Evolutionary conservation across 1,284 basidiomycete species (phyloP).

Genomic region (Inonotus obliquus): DNA sequence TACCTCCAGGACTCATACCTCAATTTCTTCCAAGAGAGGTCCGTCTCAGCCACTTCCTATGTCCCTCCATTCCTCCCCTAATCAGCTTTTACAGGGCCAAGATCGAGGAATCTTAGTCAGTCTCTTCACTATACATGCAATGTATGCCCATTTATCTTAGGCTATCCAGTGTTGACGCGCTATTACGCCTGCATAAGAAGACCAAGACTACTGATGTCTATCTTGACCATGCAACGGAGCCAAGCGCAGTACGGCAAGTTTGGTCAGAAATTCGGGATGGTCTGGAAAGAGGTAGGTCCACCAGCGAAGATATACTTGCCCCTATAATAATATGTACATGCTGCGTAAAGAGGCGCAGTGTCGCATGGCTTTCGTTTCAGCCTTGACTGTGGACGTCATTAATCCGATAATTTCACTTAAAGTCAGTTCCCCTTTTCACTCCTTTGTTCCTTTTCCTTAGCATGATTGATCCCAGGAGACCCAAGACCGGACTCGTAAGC

Average conservation of each 20-base stretch:
- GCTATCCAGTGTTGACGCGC: slow-evolving; percentile 56
- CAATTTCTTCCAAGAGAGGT: slow-evolving; percentile 83
- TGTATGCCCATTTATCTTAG: background rate
- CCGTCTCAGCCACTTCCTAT: slow-evolving; percentile 25
- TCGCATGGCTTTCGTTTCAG: slow-evolving; percentile 68
- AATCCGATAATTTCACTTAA: slow-evolving; percentile 61
- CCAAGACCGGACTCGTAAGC: slow-evolving; percentile 81
- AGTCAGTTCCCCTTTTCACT: slow-evolving; percentile 35
- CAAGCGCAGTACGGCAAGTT: slow-evolving; percentile 59
- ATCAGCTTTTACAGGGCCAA: slow-evolving; percentile 48
- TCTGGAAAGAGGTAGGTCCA: slow-evolving; percentile 62
- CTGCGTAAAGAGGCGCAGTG: slow-evolving; percentile 71
- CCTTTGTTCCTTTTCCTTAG: slow-evolving; percentile 4
- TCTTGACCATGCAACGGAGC: slow-evolving; percentile 58
- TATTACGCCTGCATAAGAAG: slow-evolving; percentile 67
- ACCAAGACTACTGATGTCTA: slow-evolving; percentile 61
- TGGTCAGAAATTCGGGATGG: slow-evolving; percentile 85
- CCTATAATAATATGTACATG: background rate
- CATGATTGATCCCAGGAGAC: slow-evolving; percentile 53
- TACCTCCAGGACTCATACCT: slow-evolving; percentile 73
- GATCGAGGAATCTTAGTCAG: slow-evolving; percentile 82
- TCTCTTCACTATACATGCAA: slow-evolving; percentile 13
- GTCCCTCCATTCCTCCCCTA: slow-evolving; percentile 17
- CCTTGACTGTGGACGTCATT: slow-evolving; percentile 70
- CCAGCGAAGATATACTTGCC: slow-evolving; percentile 1